Conservation (phyloP, 2,329 filamentous ascomycete genomes). For the Clarireedia paspali region DNA sequence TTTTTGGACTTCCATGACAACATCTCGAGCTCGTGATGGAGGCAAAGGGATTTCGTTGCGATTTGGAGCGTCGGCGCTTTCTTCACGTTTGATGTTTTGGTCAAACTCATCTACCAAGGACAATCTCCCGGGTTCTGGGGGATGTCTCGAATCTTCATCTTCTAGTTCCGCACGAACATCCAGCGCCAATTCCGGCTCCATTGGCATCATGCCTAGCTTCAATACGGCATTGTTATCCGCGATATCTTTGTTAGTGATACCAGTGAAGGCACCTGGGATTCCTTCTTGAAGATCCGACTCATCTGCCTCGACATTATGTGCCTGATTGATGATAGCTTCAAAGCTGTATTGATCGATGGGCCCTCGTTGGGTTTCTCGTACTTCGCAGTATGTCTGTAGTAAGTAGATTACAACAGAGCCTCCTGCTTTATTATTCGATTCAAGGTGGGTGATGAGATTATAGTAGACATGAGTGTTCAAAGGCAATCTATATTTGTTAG, state of each 20-base stretch:
- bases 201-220: constrained; percentile 72
- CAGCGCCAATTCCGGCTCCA: constrained; percentile 73
- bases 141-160: constrained; percentile 73
- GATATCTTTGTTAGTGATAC: constrained; percentile 53
- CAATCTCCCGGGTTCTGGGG: constrained; percentile 61
- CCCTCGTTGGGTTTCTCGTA: constrained; percentile 51
- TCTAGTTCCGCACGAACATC: constrained; percentile 83
- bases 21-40: constrained; percentile 79
- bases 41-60: constrained; percentile 78
- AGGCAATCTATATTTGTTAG: constrained; percentile 83
- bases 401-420: constrained; percentile 72
- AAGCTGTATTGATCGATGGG: constrained; percentile 59
- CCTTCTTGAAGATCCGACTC: constrained; percentile 53
- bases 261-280: constrained; percentile 53
- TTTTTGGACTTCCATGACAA: constrained; percentile 89
- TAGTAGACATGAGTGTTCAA: constrained; percentile 80
- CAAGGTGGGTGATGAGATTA: constrained; percentile 79
- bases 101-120: constrained; percentile 84
- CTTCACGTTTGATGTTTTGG: constrained; percentile 79
- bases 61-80: constrained; percentile 73
- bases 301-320: constrained; percentile 53
- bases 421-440: constrained; percentile 75
- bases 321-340: constrained; percentile 49
- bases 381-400: constrained; percentile 51
- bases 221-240: constrained; percentile 51